These are phyloP conservation scores for Aegle marmelos DNA, from an alignment of 345 rosid genomes.

Conservation along the genomic window DNA sequence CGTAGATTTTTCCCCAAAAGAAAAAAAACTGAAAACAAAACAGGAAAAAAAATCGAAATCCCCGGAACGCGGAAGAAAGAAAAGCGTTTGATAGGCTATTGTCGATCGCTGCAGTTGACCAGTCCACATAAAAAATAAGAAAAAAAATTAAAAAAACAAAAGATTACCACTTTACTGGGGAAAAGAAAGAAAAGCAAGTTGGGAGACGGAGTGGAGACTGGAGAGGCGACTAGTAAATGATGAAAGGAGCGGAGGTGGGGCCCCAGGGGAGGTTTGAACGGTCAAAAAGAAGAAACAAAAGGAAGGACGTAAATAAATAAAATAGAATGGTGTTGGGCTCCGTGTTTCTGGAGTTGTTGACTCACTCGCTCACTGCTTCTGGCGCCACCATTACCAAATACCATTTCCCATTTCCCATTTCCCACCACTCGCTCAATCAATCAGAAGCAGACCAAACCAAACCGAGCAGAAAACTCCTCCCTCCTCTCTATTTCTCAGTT, in stretches of 20 bases:
- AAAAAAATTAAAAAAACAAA: not conserved
- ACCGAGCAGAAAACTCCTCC: not conserved
- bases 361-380: too few species aligned
- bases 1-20: not conserved
- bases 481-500: not conserved
- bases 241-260: constrained; percentile 23
- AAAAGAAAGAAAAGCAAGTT: not conserved
- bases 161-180: not conserved
- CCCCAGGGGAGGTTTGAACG: constrained; percentile 40
- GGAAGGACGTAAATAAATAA: too few species aligned
- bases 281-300: constrained; percentile 50
- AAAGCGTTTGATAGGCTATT: not conserved
- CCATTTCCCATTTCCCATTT: not conserved
- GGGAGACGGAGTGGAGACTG: not conserved
- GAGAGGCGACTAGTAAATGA: not conserved
- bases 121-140: not conserved
- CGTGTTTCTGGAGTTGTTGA: constrained; percentile 14
- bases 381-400: not conserved
- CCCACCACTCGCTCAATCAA: not conserved
- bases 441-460: not conserved
- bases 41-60: not conserved
- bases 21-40: not conserved
- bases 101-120: not conserved
- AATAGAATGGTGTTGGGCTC: constrained; percentile 19
- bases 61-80: not conserved